Evolutionary conservation across 2,329 filamentous ascomycete genomes (phyloP).

Genomic region (Pyrenophora graminea): DNA sequence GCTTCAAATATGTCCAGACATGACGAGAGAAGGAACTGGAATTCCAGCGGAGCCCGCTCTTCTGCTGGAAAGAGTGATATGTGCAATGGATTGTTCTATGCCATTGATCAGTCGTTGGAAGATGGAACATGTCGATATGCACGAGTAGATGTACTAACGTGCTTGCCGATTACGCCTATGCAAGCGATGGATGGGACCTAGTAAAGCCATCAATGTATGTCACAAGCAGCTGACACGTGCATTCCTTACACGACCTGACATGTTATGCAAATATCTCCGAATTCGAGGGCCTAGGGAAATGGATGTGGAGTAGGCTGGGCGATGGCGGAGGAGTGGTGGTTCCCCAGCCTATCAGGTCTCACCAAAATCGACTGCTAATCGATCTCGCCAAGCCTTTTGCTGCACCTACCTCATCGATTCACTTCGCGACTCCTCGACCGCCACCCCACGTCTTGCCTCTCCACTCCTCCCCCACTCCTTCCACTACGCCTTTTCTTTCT

Average conservation of each 20-base stretch:
- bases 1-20: slow-evolving; percentile 94
- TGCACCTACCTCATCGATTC: slow-evolving; percentile 40
- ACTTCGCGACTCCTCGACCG: slow-evolving; percentile 31
- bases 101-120: slow-evolving; percentile 11
- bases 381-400: slow-evolving; percentile 28
- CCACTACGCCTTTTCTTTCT: slow-evolving; percentile 39
- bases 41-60: slow-evolving; percentile 79
- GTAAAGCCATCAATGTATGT: slow-evolving; percentile 1
- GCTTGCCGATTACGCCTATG: slow-evolving; percentile 90
- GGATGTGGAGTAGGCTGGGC: slow-evolving; percentile 19
- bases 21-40: slow-evolving; percentile 86
- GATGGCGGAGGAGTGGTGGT: slow-evolving; percentile 23
- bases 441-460: slow-evolving; percentile 43
- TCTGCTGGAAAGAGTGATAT: slow-evolving; percentile 83
- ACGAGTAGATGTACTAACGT: slow-evolving; percentile 60
- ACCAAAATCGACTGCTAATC: slow-evolving; percentile 37
- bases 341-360: slow-evolving; percentile 38
- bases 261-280: slow-evolving; percentile 5
- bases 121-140: not conserved
- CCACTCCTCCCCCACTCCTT: slow-evolving; percentile 47
- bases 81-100: slow-evolving; percentile 92
- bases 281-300: slow-evolving; percentile 11
- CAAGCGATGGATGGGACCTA: slow-evolving; percentile 79
- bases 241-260: slow-evolving; percentile 14
- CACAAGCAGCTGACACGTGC: not conserved